Evolutionary conservation across 345 rosid species (phyloP), one percentile per base, ranked within the genome.

Genomic region (Carallia brachiata): DNA sequence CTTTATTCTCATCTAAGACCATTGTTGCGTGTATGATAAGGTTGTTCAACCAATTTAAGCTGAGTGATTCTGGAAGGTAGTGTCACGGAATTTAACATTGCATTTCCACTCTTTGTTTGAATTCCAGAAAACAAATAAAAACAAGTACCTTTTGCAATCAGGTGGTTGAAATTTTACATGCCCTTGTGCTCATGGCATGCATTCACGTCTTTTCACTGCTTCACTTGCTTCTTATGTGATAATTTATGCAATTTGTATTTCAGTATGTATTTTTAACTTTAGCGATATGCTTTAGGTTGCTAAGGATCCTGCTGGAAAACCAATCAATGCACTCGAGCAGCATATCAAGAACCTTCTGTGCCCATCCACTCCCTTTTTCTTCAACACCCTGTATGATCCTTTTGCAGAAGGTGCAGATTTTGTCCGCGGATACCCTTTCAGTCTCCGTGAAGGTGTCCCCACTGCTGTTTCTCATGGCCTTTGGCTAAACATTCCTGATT

Each of bases 401-500:
- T 94, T 70, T 72, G 75, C 90, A 55, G 93, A 91, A 2, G 98
- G 98, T 2, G 93, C 98, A 6, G 97, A 91, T 72, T 94, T 94
- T 60, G 98, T 94, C 52, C 96, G 98, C 52, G 98, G 98, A 63
- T 94, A 90, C 82, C 98, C 98, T 50, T 94, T 94, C 64, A 94
- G 96, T 81, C 89, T 91, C 0, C 87, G 98, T 0, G 98, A 94
- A 83, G 98, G 98, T 82, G 96, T 85, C 31, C 86, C 90, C 1
- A 94, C 98, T 16, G 98, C 97, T 44, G 93, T 90, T 66, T 94
- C 98, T 52, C 98, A 94, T 69, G 98, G 97, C 66, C 97, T 94
- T 59, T 94, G 98, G 98, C 93, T 94, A 66, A 94, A 94, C 87
- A 94, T 94, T 74, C 97, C 98, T 3, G 98, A 94, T 75, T 94